Base-by-base conservation (phyloP, 257 asterid species). In the Datura wrightii region DNA sequence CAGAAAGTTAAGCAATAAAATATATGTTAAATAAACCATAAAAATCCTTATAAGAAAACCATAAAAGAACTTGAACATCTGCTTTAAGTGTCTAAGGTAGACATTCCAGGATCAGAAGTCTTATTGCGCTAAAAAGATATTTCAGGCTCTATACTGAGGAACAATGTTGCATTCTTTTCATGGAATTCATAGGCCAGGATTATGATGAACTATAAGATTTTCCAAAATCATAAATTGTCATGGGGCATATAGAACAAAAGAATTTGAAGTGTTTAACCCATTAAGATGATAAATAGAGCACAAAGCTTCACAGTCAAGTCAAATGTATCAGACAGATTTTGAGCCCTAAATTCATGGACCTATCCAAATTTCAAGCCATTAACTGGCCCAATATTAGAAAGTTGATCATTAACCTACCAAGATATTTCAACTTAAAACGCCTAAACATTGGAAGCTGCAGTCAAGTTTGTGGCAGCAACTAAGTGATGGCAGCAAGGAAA, bases 1-100 rank as follows among this genome's bases (percentile, higher is more conserved):
- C 72, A 63, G 36, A 82, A 63, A 82, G 55, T 63, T 37, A 5
- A 31, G 59, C 63, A 63, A 82, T 24, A 67, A 82, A 69, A 67
- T 67, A 42, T 46, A 42, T 42, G 71, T 42, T 18, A 24, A 80
- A 24, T 15, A 39, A 39, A 55, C 48, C 67, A 52, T 54, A n/a
- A 54, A 48, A 79, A 6, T 52, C 52, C 15, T 24, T 52, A 24
- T 37, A 39, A 66, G 36, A 6, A 16, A 66, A 24, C 31, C 83
- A 53, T 55, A 44, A 41, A 55, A 80, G 71, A 36, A 79, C 36
- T 34, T 54, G 65, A 79, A 80, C 69, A 71, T 71, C 56, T 71
- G 56, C 10, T 71, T 79, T 37, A 56, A 39, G 34, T 10, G 55
- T 41, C 10, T 80, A 41, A 55, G 53, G 67, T 56, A 82, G 84